A percentile compares a stretch with the other conserved stretches of the same genome.
These are phyloP conservation scores for Phlebiopsis flavidoalba DNA, from an alignment of 768 basidiomycete species.

Conservation along the genomic window DNA sequence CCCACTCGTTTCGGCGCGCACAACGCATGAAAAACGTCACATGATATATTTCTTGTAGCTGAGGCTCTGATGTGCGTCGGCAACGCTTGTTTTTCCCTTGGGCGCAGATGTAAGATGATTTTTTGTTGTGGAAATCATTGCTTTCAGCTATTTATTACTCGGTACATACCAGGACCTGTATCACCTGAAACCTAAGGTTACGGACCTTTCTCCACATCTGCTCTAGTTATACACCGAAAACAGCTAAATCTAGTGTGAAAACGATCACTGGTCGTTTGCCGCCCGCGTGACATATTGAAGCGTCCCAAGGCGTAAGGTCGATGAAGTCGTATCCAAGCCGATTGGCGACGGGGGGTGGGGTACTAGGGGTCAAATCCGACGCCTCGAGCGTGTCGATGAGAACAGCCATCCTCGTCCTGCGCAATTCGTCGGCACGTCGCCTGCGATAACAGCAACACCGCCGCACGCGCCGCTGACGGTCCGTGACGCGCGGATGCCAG, in stretches of 20 bases:
- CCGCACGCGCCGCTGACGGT: too few species aligned
- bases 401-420: not conserved
- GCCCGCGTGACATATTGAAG: not conserved
- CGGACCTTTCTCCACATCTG: not conserved
- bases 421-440: not conserved
- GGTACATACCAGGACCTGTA: not conserved
- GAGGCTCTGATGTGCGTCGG: too few species aligned
- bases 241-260: not conserved
- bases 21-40: not conserved
- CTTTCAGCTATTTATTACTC: not conserved
- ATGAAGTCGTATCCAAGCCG: not conserved
- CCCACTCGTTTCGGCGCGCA: conserved; percentile 19
- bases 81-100: not conserved
- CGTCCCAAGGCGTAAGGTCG: not conserved
- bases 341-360: too few species aligned
- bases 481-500: too few species aligned
- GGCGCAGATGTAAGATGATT: not conserved
- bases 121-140: not conserved
- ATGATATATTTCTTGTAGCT: too few species aligned
- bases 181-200: not conserved
- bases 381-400: not conserved
- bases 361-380: not conserved
- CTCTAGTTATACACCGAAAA: not conserved
- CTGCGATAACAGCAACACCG: too few species aligned
- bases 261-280: not conserved